Percentiles rank a stretch among this genome's conserved stretches.
These are phyloP conservation scores for Ogataea trehalophila DNA, from an alignment of 805 yeast genomes.

Conservation along the genomic window DNA sequence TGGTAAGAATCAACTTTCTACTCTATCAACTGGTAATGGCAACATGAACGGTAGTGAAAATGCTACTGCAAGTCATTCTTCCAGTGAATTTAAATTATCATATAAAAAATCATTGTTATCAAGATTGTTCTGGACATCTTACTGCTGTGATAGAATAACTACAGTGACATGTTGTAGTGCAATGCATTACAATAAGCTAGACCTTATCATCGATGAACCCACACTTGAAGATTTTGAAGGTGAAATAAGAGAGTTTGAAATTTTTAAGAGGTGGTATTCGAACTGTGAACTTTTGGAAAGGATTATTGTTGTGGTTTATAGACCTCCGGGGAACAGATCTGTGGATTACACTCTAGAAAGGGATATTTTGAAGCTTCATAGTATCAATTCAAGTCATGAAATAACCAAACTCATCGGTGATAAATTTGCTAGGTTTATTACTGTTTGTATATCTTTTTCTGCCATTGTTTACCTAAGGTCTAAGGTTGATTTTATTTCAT, in stretches of 20 bases:
- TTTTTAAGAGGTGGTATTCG: constrained; percentile 21
- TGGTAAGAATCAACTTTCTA: constrained; percentile 17
- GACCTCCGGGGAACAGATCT: constrained; percentile 28
- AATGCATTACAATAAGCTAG: constrained; percentile 23
- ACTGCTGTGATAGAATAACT: constrained; percentile 27
- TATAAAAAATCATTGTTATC: constrained; percentile 21
- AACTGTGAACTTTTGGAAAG: constrained; percentile 24
- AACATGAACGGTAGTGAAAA: neutral
- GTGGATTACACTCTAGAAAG: constrained; percentile 18
- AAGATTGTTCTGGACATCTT: constrained; percentile 28
- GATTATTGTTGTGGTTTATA: constrained; percentile 19
- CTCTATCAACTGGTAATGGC: neutral
- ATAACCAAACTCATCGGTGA: constrained; percentile 8
- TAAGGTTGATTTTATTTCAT: constrained; percentile 25
- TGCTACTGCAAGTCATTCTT: neutral
- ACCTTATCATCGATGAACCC: constrained; percentile 24
- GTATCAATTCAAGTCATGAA: constrained; percentile 1
- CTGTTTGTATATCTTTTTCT: constrained; percentile 16
- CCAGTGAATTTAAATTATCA: constrained; percentile 11
- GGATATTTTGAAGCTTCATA: constrained; percentile 16
- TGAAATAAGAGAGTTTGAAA: constrained; percentile 20
- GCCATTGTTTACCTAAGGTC: constrained; percentile 25
- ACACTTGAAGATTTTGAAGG: constrained; percentile 24
- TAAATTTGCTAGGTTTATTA: constrained; percentile 13
- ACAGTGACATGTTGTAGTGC: constrained; percentile 27